phyloP scores from a whole-genome alignment of 768 basidiomycete species.

The Filobasidium wieringae region DNA sequence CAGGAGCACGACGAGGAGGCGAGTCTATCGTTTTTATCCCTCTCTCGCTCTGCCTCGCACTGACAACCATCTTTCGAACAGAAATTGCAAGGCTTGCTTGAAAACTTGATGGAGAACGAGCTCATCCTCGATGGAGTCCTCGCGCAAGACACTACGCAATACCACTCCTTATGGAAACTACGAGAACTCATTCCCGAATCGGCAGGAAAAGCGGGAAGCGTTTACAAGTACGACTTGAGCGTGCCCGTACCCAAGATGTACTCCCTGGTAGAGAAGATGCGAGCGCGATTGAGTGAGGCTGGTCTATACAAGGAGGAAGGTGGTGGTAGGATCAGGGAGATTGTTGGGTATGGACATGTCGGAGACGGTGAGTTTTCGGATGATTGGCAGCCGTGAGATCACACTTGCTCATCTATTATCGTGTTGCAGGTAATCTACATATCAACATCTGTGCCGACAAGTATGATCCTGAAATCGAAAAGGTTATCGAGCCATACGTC shows the following conservation, averaged over 20 bases:
- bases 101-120: slow-evolving; percentile 61
- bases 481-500: slow-evolving; percentile 83
- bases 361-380: slow-evolving; percentile 63
- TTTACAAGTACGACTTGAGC: slow-evolving; percentile 94
- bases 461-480: slow-evolving; percentile 72
- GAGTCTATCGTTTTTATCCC: slow-evolving; percentile 13
- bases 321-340: slow-evolving; percentile 56
- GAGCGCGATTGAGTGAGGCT: slow-evolving; percentile 50
- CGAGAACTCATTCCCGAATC: slow-evolving; percentile 89
- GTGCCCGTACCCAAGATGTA: slow-evolving; percentile 79
- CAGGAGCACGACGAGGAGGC: slow-evolving; percentile 91
- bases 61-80: slow-evolving; percentile 33
- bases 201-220: slow-evolving; percentile 80
- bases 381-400: not conserved
- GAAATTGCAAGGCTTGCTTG: slow-evolving; percentile 75
- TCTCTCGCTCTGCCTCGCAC: not conserved
- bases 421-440: slow-evolving; percentile 68
- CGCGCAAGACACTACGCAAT: slow-evolving; percentile 80
- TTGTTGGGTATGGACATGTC: slow-evolving; percentile 89
- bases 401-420: not conserved
- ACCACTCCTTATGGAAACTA: slow-evolving; percentile 76
- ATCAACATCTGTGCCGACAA: slow-evolving; percentile 75
- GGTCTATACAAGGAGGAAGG: slow-evolving; percentile 52
- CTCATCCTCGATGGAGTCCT: slow-evolving; percentile 81
- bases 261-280: slow-evolving; percentile 66